Base-by-base conservation (phyloP, 768 basidiomycete species). In the Naganishia vaughanmartiniae region DNA sequence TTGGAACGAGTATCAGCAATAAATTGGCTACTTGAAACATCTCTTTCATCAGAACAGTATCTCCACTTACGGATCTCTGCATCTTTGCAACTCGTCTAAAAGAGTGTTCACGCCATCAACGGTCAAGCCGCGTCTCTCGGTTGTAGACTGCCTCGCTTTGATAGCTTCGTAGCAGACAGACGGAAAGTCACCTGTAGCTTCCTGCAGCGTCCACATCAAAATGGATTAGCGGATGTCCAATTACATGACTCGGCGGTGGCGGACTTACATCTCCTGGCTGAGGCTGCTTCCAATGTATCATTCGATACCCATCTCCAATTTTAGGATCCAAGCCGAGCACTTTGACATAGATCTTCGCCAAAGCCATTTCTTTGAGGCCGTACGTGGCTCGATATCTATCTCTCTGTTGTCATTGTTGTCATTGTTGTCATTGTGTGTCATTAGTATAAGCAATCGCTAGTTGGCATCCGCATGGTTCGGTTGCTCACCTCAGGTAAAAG, bases 341-440 rank as follows among this genome's bases (percentile, higher is more conserved):
- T 72, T 90, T 89, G 83, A 95, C 92, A 78, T 94, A 96, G 12
- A 87, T 88, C 81, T 93, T 97, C 5, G 93, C 94, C 2, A 99
- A 83, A 77, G 90, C 91, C 82, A 90, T 90, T 83, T 99, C 96
- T 79, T 99, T 99, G 74, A 96, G 81, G 17, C 93, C 91, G 80
- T 98, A 99, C 0, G 93, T 89, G 0, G 91, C 87, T 66, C 96
- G 88, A 72, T 97, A 92, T 39, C 89, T 86, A 79, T 98, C 96
- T 87, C 96, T 91, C 93, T 98, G 79, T 26, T 42, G 14, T 42
- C 15, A 70, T 17, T 14, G 10, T n/a, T n/a, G n/a, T n/a, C n/a
- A n/a, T n/a, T n/a, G n/a, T n/a, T n/a, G n/a, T n/a, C n/a, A n/a
- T n/a, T n/a, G n/a, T n/a, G n/a, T 42, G 14, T 42, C 15, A 70